Conservation (phyloP, 768 basidiomycete genomes). For the Suillus brevipes region DNA sequence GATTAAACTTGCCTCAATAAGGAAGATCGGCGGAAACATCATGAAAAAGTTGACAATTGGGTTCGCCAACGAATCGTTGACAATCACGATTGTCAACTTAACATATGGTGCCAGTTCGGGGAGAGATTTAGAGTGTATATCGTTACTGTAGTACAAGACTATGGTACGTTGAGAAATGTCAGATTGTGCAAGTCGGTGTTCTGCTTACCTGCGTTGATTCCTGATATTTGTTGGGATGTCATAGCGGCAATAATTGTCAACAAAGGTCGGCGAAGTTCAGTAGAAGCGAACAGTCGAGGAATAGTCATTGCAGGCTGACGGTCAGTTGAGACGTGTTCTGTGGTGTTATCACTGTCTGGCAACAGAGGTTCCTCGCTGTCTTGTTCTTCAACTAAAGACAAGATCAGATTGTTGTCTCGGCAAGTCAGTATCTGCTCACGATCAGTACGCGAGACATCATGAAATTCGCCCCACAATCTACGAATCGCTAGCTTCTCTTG, state of each 20-base stretch:
- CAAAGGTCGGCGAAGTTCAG: slow-evolving; percentile 62
- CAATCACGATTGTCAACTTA: too few species aligned
- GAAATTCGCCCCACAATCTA: slow-evolving; percentile 54
- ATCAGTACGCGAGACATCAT: slow-evolving; percentile 28
- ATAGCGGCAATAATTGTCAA: slow-evolving; percentile 68
- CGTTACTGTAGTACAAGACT: slow-evolving; percentile 92
- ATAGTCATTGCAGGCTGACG: slow-evolving; percentile 46
- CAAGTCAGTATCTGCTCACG: slow-evolving; percentile 17
- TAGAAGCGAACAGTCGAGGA: slow-evolving; percentile 49
- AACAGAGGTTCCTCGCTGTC: slow-evolving; percentile 31
- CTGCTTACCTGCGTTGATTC: slow-evolving; percentile 71
- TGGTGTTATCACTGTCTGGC: slow-evolving; percentile 18
- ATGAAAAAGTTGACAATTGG: slow-evolving; percentile 77
- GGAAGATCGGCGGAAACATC: slow-evolving; percentile 80
- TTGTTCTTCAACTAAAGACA: slow-evolving; percentile 23
- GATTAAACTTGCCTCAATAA: slow-evolving; percentile 65
- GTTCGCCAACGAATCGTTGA: slow-evolving; percentile 80
- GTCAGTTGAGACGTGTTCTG: slow-evolving; percentile 19
- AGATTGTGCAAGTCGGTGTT: neutral
- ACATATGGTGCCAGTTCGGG: slow-evolving; percentile 80
- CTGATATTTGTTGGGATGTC: slow-evolving; percentile 79
- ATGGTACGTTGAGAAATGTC: slow-evolving; percentile 7
- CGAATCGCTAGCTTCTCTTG: slow-evolving; percentile 45
- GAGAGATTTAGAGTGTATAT: slow-evolving; percentile 78
- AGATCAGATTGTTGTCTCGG: neutral